Evolutionary conservation across 2,329 filamentous ascomycete genomes (phyloP).

Genomic region (Hypomyces rosellus): DNA sequence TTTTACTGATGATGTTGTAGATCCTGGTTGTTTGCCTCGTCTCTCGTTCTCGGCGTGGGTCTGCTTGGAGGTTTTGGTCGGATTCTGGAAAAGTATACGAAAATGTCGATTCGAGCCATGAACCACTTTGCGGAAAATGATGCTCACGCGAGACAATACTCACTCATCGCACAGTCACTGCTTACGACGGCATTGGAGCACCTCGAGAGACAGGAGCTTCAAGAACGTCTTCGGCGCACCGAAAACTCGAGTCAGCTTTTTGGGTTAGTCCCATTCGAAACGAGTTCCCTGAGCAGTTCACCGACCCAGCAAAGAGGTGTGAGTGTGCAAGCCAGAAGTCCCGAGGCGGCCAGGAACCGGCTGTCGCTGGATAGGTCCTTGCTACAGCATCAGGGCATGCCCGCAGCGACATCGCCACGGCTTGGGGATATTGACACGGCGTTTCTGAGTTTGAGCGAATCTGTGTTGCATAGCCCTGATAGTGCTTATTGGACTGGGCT

Average conservation of each 20-base stretch:
- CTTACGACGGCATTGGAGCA: slow-evolving; percentile 40
- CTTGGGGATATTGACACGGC: slow-evolving; percentile 32
- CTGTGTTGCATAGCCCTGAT: slow-evolving; percentile 36
- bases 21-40: slow-evolving; percentile 49
- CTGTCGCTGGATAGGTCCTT: slow-evolving; percentile 23
- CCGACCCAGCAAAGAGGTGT: slow-evolving; percentile 11
- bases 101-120: slow-evolving; percentile 40
- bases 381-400: slow-evolving; percentile 16
- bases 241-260: slow-evolving; percentile 48
- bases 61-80: slow-evolving; percentile 47
- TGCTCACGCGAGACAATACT: slow-evolving; percentile 46
- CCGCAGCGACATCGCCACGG: slow-evolving; percentile 23
- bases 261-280: slow-evolving; percentile 36
- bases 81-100: slow-evolving; percentile 44
- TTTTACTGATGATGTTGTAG: slow-evolving; percentile 20
- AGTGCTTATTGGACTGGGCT: slow-evolving; percentile 32
- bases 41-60: slow-evolving; percentile 45
- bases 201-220: slow-evolving; percentile 41
- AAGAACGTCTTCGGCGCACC: slow-evolving; percentile 40
- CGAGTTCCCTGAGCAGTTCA: slow-evolving; percentile 10
- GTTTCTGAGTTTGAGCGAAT: slow-evolving; percentile 32
- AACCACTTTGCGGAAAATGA: slow-evolving; percentile 45
- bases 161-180: slow-evolving; percentile 46
- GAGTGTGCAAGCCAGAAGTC: slow-evolving; percentile 13
- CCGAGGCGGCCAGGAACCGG: slow-evolving; percentile 13